Conservation (phyloP, 2,329 filamentous ascomycete genomes). For the Camillea tinctor region DNA sequence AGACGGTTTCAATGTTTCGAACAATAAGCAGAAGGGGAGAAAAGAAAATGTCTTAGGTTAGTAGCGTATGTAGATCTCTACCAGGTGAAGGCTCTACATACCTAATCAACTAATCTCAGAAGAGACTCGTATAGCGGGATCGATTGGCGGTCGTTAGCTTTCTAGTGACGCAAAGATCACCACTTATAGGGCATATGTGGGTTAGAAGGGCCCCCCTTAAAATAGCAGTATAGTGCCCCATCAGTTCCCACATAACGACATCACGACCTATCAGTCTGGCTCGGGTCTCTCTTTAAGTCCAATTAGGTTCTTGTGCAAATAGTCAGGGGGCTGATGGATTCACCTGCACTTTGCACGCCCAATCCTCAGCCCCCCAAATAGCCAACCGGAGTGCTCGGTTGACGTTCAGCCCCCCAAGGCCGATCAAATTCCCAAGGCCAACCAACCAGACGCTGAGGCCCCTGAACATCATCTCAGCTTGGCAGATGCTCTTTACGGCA, state of each 20-base stretch:
- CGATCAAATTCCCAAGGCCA: background rate
- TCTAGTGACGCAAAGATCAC: background rate
- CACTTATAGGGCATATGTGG: background rate
- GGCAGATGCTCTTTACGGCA: background rate
- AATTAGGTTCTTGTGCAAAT: no score
- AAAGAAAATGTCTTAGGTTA: background rate
- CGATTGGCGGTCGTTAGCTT: background rate
- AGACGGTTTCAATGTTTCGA: background rate
- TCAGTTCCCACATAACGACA: background rate
- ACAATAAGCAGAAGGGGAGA: background rate
- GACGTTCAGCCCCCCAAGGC: background rate
- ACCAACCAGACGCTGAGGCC: background rate
- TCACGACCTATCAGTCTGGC: background rate
- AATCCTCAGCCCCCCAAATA: no score
- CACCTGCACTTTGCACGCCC: background rate
- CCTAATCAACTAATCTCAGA: background rate
- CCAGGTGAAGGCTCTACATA: no score
- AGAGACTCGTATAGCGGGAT: background rate
- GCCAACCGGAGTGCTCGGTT: no score
- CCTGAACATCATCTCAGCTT: background rate
- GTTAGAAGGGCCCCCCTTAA: background rate
- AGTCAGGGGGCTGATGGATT: background rate
- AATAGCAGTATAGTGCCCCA: background rate
- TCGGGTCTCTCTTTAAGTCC: background rate
- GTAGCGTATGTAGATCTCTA: background rate